Evolutionary conservation across 1,284 basidiomycete species (phyloP).

Genomic region (Fomes fomentarius): DNA sequence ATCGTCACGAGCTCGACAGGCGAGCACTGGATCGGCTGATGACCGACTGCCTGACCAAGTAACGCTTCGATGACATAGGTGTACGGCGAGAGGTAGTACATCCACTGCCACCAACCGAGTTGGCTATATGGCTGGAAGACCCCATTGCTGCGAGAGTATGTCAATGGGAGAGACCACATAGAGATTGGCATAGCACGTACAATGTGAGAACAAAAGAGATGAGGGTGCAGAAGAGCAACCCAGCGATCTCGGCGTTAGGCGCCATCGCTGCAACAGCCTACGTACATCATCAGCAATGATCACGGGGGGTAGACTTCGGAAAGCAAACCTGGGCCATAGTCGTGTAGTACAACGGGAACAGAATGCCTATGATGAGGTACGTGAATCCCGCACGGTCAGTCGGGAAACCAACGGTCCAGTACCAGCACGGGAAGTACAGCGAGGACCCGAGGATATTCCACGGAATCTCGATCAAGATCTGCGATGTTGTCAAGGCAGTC

Average conservation of each 20-base stretch:
- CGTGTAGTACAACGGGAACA: slow-evolving; percentile 62
- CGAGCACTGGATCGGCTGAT: slow-evolving; percentile 70
- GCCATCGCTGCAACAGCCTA: slow-evolving; percentile 69
- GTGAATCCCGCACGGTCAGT: slow-evolving; percentile 58
- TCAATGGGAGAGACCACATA: background rate
- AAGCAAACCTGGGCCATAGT: slow-evolving; percentile 40
- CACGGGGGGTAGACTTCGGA: too few relatives aligned
- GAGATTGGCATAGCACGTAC: slow-evolving; percentile 41
- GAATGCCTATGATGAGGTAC: slow-evolving; percentile 53
- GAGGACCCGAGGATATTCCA: slow-evolving; percentile 66
- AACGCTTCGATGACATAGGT: slow-evolving; percentile 47
- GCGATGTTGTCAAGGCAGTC: slow-evolving; percentile 70
- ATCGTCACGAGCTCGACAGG: slow-evolving; percentile 70
- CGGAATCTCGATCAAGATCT: slow-evolving; percentile 65
- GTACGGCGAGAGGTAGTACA: slow-evolving; percentile 78
- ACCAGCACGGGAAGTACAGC: slow-evolving; percentile 70
- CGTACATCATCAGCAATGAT: too few relatives aligned
- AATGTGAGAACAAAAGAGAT: slow-evolving; percentile 69
- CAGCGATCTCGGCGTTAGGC: slow-evolving; percentile 69
- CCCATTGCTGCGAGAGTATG: slow-evolving; percentile 49
- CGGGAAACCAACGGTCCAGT: slow-evolving; percentile 68
- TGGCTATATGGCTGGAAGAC: slow-evolving; percentile 70
- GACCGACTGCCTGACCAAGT: slow-evolving; percentile 39
- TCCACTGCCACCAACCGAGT: slow-evolving; percentile 44
- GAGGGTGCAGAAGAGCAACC: slow-evolving; percentile 63